These are phyloP conservation scores for Aurantiochytrium sp. DNA, from an alignment of 108 stramenopile species.

Conservation along the genomic window DNA sequence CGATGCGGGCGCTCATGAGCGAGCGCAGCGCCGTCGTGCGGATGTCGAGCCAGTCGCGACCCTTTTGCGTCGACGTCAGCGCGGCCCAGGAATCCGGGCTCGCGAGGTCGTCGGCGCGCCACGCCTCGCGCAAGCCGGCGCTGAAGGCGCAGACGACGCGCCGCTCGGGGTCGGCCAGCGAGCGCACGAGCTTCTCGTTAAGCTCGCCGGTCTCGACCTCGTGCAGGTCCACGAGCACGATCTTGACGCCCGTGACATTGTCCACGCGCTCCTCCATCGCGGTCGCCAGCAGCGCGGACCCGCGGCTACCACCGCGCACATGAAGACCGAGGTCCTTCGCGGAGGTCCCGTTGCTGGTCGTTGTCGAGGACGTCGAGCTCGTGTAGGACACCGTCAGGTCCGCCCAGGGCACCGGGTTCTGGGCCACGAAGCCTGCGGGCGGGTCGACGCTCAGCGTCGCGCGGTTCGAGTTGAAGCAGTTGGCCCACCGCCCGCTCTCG, in stretches of 20 bases:
- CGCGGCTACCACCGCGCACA: not conserved
- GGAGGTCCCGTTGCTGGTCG: not conserved
- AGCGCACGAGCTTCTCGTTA: not conserved
- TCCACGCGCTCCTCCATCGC: not conserved
- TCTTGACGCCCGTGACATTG: not conserved
- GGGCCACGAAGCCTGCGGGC: not conserved
- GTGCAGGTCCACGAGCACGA: conserved; percentile 11
- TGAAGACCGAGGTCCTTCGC: not conserved
- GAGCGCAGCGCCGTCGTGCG: not conserved
- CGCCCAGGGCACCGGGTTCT: not conserved
- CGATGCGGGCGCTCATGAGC: not conserved
- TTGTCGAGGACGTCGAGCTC: not conserved
- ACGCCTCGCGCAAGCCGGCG: not conserved
- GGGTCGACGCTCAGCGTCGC: not conserved
- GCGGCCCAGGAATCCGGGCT: not conserved
- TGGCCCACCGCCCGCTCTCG: not conserved
- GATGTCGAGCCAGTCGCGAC: not conserved
- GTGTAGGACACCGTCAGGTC: not conserved
- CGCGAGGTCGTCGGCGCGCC: not conserved
- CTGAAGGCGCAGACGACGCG: not conserved
- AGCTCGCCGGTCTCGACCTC: not conserved
- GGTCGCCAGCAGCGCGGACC: not conserved
- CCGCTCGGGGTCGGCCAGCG: not conserved
- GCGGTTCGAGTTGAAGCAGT: not conserved
- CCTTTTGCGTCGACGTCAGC: not conserved